These are phyloP conservation scores for Cladobotryum protrusum DNA, from an alignment of 2,329 filamentous ascomycete species.

Conservation along the genomic window DNA sequence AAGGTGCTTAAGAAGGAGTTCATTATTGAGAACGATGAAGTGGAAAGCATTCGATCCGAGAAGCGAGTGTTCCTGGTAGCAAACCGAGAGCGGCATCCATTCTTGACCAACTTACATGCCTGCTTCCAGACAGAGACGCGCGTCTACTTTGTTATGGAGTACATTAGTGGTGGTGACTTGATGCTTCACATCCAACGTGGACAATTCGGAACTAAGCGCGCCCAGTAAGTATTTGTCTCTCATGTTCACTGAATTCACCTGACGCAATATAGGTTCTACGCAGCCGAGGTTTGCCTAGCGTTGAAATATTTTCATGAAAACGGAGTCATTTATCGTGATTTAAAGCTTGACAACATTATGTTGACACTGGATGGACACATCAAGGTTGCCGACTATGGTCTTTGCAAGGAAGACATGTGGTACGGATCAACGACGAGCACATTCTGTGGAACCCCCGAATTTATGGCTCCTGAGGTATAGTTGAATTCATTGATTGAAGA, in stretches of 20 bases:
- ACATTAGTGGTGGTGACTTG: slow-evolving; percentile 94
- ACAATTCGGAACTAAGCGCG: slow-evolving; percentile 90
- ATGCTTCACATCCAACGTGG: slow-evolving; percentile 99
- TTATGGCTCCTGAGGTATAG: slow-evolving; percentile 93
- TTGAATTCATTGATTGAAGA: not conserved
- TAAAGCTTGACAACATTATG: slow-evolving; percentile 90
- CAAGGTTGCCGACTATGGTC: slow-evolving; percentile 96
- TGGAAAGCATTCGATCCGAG: slow-evolving; percentile 94
- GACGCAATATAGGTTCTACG: slow-evolving; percentile 69
- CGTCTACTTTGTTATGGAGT: slow-evolving; percentile 99
- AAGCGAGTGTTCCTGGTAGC: slow-evolving; percentile 96
- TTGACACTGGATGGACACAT: slow-evolving; percentile 94
- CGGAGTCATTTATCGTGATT: slow-evolving; percentile 95
- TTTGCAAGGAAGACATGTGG: slow-evolving; percentile 99
- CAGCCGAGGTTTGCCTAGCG: slow-evolving; percentile 91
- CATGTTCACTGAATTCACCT: slow-evolving; percentile 6
- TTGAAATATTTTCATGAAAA: slow-evolving; percentile 99
- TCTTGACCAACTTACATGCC: slow-evolving; percentile 88
- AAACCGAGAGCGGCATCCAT: slow-evolving; percentile 94
- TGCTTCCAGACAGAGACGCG: slow-evolving; percentile 99
- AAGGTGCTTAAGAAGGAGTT: slow-evolving; percentile 99
- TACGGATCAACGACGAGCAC: slow-evolving; percentile 95
- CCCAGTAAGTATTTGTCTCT: slow-evolving; percentile 62
- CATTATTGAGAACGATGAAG: slow-evolving; percentile 98
- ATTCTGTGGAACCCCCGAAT: slow-evolving; percentile 98